Conservation (phyloP, 371 early-diverging fungal species). For the Rhizopus microsporus region DNA sequence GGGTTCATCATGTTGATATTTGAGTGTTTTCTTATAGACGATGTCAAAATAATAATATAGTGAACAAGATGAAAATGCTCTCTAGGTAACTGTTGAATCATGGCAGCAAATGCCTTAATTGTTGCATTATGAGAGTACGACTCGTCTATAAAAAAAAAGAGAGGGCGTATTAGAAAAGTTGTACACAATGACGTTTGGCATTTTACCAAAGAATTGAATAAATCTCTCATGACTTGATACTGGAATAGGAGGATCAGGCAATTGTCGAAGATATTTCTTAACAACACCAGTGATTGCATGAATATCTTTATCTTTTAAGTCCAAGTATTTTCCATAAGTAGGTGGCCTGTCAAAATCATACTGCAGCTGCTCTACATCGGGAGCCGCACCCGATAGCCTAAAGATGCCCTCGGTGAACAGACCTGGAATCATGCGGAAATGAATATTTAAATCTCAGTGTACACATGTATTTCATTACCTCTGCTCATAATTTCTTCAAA, state of each 20-base stretch:
- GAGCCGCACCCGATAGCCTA: conserved; percentile 48
- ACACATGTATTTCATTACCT: conserved; percentile 26
- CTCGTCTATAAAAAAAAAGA: conserved; percentile 11
- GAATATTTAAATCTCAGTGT: conserved; percentile 13
- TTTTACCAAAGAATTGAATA: conserved; percentile 30
- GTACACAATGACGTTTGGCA: background rate
- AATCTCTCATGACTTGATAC: conserved; percentile 32
- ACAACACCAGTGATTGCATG: conserved; percentile 47
- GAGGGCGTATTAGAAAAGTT: background rate
- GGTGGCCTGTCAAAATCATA: conserved; percentile 41
- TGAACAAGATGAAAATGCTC: conserved; percentile 38
- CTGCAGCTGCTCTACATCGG: conserved; percentile 41
- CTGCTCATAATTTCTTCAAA: conserved; percentile 43
- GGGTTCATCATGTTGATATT: conserved; percentile 42
- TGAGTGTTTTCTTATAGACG: conserved; percentile 30
- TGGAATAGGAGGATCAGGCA: conserved; percentile 49
- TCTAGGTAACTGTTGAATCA: conserved; percentile 32
- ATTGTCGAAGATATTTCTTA: conserved; percentile 40
- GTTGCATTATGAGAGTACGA: conserved; percentile 8
- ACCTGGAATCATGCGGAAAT: conserved; percentile 25
- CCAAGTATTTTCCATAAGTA: conserved; percentile 41
- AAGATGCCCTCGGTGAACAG: conserved; percentile 44
- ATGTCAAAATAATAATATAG: conserved; percentile 31
- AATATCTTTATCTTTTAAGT: conserved; percentile 39
- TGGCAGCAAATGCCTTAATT: conserved; percentile 11